These are phyloP conservation scores for Prototheca wickerhamii DNA, from an alignment of 163 green algal genomes.

Conservation along the genomic window DNA sequence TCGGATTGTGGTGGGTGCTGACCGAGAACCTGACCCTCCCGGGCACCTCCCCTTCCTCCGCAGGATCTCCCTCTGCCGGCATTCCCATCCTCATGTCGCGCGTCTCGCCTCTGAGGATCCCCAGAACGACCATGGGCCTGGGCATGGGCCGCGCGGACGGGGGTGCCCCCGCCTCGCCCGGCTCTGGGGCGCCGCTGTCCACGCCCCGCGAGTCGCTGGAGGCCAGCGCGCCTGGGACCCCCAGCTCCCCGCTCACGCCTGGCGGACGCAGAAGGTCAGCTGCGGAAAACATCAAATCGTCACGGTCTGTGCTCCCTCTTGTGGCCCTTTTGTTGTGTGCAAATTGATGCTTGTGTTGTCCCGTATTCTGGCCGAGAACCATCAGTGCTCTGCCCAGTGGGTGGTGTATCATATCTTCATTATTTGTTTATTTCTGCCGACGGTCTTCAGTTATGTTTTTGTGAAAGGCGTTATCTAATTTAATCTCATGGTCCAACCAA, in stretches of 20 bases:
- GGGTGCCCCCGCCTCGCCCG: neutral
- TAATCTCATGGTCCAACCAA: too few species aligned
- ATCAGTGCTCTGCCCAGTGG: too few species aligned
- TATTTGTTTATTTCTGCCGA: neutral
- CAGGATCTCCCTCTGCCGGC: neutral
- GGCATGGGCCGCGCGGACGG: neutral
- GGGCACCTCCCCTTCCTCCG: neutral
- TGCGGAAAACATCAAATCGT: neutral
- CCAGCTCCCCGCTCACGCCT: constrained; percentile 11
- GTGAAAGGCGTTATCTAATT: neutral
- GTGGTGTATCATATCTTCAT: neutral
- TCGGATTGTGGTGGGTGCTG: too few species aligned
- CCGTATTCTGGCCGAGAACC: too few species aligned
- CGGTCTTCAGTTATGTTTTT: neutral
- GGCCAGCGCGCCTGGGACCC: constrained; percentile 4
- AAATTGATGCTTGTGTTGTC: neutral
- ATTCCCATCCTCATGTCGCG: neutral
- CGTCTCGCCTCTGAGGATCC: constrained; percentile 8
- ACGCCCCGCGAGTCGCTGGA: constrained; percentile 1
- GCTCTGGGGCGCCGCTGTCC: constrained; percentile 1
- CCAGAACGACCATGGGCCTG: constrained; percentile 4
- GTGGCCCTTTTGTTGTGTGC: too few species aligned
- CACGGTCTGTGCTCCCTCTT: too few species aligned
- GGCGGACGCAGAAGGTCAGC: constrained; percentile 1
- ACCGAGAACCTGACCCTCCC: neutral